phyloP scores from a whole-genome alignment of 192 early-diverging fungal species.

The Coemansia sp. region DNA sequence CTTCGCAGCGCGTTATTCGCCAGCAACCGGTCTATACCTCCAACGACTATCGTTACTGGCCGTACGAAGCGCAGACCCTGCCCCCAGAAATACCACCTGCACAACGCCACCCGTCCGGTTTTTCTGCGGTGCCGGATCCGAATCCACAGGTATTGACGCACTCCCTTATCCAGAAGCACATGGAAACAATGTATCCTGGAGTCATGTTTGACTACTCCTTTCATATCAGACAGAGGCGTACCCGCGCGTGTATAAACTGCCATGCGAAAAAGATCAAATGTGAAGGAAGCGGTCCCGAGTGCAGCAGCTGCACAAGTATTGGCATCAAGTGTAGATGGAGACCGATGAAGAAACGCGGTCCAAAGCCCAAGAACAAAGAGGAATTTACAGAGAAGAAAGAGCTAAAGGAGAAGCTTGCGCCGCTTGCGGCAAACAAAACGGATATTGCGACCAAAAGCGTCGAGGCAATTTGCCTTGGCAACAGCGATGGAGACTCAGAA shows the following conservation, averaged over 20 bases:
- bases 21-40: conserved; percentile 20
- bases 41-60: conserved; percentile 40
- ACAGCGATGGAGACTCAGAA: neutral
- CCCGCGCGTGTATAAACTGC: conserved; percentile 44
- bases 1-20: conserved; percentile 12
- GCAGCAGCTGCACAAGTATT: conserved; percentile 24
- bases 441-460: too few species aligned
- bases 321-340: conserved; percentile 43
- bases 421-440: neutral
- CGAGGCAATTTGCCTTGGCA: neutral
- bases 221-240: conserved; percentile 31
- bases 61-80: conserved; percentile 17
- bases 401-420: neutral
- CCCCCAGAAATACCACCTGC: neutral
- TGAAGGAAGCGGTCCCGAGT: conserved; percentile 29
- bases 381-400: neutral
- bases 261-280: conserved; percentile 45
- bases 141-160: neutral
- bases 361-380: conserved; percentile 31
- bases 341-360: conserved; percentile 52
- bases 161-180: neutral
- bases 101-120: neutral
- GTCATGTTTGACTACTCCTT: conserved; percentile 1
- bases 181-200: conserved; percentile 16
- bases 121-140: neutral